Base-by-base conservation (phyloP, 306 rosid species). In the Geum urbanum region DNA sequence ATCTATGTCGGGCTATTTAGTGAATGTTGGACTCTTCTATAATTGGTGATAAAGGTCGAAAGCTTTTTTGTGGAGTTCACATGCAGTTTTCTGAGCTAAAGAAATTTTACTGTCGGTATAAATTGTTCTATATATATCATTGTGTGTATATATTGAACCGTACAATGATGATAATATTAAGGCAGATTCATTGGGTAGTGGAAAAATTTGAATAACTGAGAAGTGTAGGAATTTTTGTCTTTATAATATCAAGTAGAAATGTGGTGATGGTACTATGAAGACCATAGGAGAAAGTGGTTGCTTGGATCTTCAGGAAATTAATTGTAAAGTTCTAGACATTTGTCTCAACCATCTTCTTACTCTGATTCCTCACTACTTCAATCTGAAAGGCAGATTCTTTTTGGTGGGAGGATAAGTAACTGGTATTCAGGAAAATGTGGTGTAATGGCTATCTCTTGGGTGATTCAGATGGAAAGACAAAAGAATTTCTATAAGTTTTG, bases 31-130 rank as follows among this genome's bases (percentile, higher is more conserved):
- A 78, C 40, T 68, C 32, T 20, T 72, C 5, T 49, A 32, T 9
- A 53, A 39, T 69, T 76, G 55, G 32, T 74, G 48, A 45, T 53
- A 19, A 35, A 1, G 64, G 55, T 65, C 22, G 52, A 11, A 40
- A 61, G 41, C 43, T 71, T 57, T 69, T 24, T 48, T 6, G 7
- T 74, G 19, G 64, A 48, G 59, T 60, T 66, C 19, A 9, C 57
- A 7, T 48, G 45, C 9, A 41, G 4, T 51, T 15, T 54, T 32
- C 43, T 40, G 48, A 49, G 15, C 75, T 63, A 15, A 41, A 57
- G 44, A 12, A 46, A 41, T 14, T 4, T 20, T 44, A 45, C 3
- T 13, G 16, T 65, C 49, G 56, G 32, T 10, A 12, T 12, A 43
- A 27, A 27, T 27, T 27, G 32, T 27, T 27, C 32, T 43, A 41